These are phyloP conservation scores for Cutaneotrichosporon sp. DNA, from an alignment of 1,284 basidiomycete species.

Conservation along the genomic window DNA sequence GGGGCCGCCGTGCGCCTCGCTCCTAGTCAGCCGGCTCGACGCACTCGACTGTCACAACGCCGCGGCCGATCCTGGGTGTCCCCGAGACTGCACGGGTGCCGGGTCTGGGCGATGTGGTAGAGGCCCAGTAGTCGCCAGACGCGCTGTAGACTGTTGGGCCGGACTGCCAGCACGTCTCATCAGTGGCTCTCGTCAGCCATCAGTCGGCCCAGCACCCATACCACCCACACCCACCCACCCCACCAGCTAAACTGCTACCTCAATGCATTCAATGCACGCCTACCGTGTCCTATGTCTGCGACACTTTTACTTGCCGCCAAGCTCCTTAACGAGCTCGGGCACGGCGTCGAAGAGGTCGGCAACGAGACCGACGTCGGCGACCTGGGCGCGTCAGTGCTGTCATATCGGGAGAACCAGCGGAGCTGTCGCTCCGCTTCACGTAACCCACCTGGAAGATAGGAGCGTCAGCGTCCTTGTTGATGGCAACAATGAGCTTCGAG, in stretches of 20 bases:
- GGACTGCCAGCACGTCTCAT: too few relatives aligned
- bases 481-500: slow-evolving; percentile 95
- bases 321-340: slow-evolving; percentile 80
- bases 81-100: too few relatives aligned
- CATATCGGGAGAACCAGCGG: too few relatives aligned
- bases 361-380: slow-evolving; percentile 93
- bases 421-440: neutral
- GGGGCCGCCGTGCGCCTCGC: too few relatives aligned
- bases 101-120: too few relatives aligned
- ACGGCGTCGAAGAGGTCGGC: slow-evolving; percentile 87
- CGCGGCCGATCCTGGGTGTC: too few relatives aligned
- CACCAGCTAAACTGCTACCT: slow-evolving; percentile 7
- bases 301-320: slow-evolving; percentile 47
- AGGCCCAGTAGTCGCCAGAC: too few relatives aligned
- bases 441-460: slow-evolving; percentile 82
- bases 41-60: too few relatives aligned
- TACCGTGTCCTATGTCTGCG: slow-evolving; percentile 9
- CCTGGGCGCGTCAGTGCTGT: slow-evolving; percentile 41
- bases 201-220: neutral
- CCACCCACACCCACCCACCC: neutral
- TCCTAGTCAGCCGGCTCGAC: too few relatives aligned
- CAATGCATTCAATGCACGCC: slow-evolving; percentile 25
- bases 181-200: too few relatives aligned
- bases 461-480: slow-evolving; percentile 99
- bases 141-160: too few relatives aligned